Conservation (phyloP, 179 eudicot genomes). For the Spinacia oleracea region DNA sequence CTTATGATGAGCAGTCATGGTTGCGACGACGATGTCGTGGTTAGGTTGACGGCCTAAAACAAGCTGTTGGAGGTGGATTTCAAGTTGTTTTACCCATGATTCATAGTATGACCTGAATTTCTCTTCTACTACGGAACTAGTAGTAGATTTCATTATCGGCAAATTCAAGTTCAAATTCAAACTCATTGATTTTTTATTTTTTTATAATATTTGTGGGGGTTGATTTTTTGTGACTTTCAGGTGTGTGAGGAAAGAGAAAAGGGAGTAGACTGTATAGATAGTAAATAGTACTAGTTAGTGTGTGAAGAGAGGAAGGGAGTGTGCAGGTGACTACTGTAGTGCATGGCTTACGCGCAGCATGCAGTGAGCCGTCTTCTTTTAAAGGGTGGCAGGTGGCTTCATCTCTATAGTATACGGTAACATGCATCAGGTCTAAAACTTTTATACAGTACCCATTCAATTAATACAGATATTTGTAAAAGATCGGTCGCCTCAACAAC, state of each 20-base stretch:
- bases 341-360: conserved; percentile 44
- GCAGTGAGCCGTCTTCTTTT: conserved; percentile 7
- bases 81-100: conserved; percentile 57
- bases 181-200: not conserved
- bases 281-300: not conserved
- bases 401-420: not conserved
- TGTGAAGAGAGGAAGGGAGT: not conserved
- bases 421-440: not conserved
- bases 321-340: conserved; percentile 15
- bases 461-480: no score
- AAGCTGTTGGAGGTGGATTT: conserved; percentile 44
- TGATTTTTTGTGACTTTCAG: not conserved
- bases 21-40: conserved; percentile 35
- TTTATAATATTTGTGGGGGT: no score
- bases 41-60: conserved; percentile 19
- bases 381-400: conserved; percentile 26
- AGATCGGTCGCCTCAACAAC: no score
- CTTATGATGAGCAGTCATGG: conserved; percentile 61
- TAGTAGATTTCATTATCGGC: not conserved
- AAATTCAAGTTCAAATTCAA: not conserved
- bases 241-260: not conserved
- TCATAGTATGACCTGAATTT: conserved; percentile 46
- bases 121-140: conserved; percentile 26
- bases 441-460: no score
- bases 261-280: not conserved